Base-by-base conservation (phyloP, 2,329 filamentous ascomycete genomes). In the Lasiodiplodia gonubiensis region DNA sequence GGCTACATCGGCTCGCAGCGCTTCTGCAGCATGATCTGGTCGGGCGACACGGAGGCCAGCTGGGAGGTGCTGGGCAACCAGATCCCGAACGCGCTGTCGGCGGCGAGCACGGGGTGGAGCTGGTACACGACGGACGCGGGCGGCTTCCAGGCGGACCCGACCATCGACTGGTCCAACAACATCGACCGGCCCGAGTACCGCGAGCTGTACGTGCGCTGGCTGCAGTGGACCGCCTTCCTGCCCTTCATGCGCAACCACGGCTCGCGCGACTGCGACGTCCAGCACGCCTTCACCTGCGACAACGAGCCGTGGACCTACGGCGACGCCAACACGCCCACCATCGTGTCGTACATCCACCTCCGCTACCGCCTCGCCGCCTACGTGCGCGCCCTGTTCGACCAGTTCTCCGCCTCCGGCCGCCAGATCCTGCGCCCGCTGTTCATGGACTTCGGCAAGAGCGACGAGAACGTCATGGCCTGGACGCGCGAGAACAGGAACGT, bases 341-440 rank as follows among this genome's bases (percentile, higher is more conserved):
- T 75, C 27, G 71, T 70, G 2, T 70, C 69, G 1, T 76, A 76
- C 70, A 76, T 76, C 66, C 66, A 72, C 23, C 70, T 76, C 11
- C 69, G 74, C 16, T 75, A 75, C 60, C 71, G 71, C 55, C 69
- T 76, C 1, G 67, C 63, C 1, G 21, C 68, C 10, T 80, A 80
- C 68, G 65, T 76, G 14, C 67, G 72, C 60, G 72, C 74, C 3
- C 52, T 80, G 18, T 78, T 82, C 69, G 53, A 72, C 39, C 71
- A 77, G 68, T 75, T 80, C 70, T 69, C 76, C 51, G 35, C 71
- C 66, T 73, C 73, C 14, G 76, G 78, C 3, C 64, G 75, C 1
- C 75, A 76, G 71, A 80, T 80, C 14, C 76, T 80, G 76, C 70
- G 78, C 0, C 78, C 79, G 0, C 69, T 80, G 54, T 80, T 75